Percentiles rank a stretch among this genome's conserved stretches.
These are phyloP conservation scores for Fusarium euwallaceae DNA, from an alignment of 2,329 filamentous ascomycete genomes.

Conservation along the genomic window DNA sequence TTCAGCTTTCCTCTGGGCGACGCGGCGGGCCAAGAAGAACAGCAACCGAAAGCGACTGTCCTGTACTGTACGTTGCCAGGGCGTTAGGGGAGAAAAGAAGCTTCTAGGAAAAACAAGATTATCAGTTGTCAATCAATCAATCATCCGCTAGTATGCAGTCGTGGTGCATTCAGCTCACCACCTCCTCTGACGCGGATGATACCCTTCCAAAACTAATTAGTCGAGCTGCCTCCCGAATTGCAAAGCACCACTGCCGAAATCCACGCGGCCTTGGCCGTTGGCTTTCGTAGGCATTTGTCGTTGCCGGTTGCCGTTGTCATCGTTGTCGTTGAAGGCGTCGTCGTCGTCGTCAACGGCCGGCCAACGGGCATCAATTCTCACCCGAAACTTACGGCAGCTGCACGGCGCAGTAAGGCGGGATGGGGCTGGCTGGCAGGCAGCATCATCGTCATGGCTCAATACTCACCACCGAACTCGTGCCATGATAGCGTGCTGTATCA, in stretches of 20 bases:
- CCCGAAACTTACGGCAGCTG: not conserved
- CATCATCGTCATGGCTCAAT: slow-evolving; percentile 6
- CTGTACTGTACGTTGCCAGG: slow-evolving; percentile 14
- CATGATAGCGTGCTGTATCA: slow-evolving; percentile 13
- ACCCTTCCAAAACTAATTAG: not conserved
- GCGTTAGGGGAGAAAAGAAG: slow-evolving; percentile 2
- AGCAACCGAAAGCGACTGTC: not conserved
- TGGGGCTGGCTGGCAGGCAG: slow-evolving; percentile 8
- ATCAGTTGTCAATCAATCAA: slow-evolving; percentile 28
- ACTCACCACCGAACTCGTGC: slow-evolving; percentile 5
- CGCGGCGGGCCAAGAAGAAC: not conserved
- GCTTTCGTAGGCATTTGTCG: not conserved
- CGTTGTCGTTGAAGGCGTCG: not conserved
- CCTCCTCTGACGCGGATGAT: not conserved
- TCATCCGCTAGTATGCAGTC: slow-evolving; percentile 8
- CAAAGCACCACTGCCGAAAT: slow-evolving; percentile 29
- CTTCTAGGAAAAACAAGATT: slow-evolving; percentile 15
- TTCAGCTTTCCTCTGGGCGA: slow-evolving; percentile 23
- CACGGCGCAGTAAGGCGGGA: not conserved
- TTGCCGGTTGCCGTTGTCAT: not conserved
- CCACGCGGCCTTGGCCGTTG: not conserved
- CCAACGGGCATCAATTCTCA: not conserved
- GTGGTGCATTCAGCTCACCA: slow-evolving; percentile 12
- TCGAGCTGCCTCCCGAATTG: slow-evolving; percentile 7
- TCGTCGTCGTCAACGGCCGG: slow-evolving; percentile 2